A percentile compares a stretch with the other conserved stretches of the same genome.
Evolutionary conservation across 352 stramenopile genomes (phyloP).

Genomic region (Detonula confervacea): DNA sequence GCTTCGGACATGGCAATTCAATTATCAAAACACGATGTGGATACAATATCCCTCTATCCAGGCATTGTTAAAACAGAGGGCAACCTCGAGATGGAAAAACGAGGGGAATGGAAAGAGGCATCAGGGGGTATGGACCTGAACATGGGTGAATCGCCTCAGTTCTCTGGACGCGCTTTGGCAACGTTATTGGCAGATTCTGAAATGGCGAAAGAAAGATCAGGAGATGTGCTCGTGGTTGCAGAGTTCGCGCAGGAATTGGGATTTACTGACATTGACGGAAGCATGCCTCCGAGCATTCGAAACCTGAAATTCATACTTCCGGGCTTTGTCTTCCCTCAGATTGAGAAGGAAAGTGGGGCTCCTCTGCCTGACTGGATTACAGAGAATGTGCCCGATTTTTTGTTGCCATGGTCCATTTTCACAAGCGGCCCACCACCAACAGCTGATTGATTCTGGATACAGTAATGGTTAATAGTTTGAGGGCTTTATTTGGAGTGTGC

Average conservation of each 20-base stretch:
- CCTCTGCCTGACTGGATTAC: constrained; percentile 63
- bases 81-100: constrained; percentile 69
- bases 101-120: constrained; percentile 73
- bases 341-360: constrained; percentile 65
- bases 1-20: constrained; percentile 79
- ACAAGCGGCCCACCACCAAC: constrained; percentile 59
- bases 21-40: constrained; percentile 63
- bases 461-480: no score
- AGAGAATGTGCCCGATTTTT: constrained; percentile 71
- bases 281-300: constrained; percentile 69
- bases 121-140: constrained; percentile 62
- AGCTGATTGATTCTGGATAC: constrained; percentile 42
- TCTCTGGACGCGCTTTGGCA: constrained; percentile 73
- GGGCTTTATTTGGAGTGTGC: no score
- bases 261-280: constrained; percentile 78
- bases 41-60: constrained; percentile 74
- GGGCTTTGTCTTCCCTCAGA: constrained; percentile 73
- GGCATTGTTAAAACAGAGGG: constrained; percentile 80
- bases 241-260: constrained; percentile 80
- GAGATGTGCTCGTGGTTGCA: constrained; percentile 74
- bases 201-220: constrained; percentile 56
- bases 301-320: constrained; percentile 75
- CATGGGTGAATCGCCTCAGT: constrained; percentile 69
- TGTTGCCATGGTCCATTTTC: constrained; percentile 72
- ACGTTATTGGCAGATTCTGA: constrained; percentile 56